Evolutionary conservation across 225 moss, liverwort and hornwort genomes (phyloP).

Genomic region (Physcomitrellopsis africana): DNA sequence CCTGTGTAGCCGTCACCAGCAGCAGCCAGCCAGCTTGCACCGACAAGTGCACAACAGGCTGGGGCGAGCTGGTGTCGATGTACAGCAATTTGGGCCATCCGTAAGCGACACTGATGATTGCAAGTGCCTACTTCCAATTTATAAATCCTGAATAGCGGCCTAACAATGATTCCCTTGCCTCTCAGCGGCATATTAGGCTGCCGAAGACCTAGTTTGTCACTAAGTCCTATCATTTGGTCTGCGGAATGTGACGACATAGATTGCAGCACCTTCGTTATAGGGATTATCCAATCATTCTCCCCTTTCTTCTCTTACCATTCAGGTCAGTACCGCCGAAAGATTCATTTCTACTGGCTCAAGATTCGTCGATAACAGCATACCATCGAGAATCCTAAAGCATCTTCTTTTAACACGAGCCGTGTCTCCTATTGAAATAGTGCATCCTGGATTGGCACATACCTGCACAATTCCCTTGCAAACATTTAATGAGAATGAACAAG

Average conservation of each 20-base stretch:
- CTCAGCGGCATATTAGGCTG: slow-evolving; percentile 20
- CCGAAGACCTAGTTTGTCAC: slow-evolving; percentile 31
- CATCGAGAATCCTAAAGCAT: slow-evolving; percentile 14
- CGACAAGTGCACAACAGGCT: slow-evolving; percentile 86
- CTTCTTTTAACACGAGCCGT: not conserved
- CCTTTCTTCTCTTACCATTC: slow-evolving; percentile 34
- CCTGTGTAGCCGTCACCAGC: slow-evolving; percentile 78
- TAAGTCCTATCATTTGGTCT: slow-evolving; percentile 37
- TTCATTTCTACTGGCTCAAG: slow-evolving; percentile 21
- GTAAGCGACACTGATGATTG: slow-evolving; percentile 96
- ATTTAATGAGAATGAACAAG: slow-evolving; percentile 4
- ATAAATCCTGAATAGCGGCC: slow-evolving; percentile 23
- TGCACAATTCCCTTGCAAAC: slow-evolving; percentile 22
- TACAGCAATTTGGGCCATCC: slow-evolving; percentile 99
- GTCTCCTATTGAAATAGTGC: not conserved
- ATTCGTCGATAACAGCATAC: slow-evolving; percentile 3
- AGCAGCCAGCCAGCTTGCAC: slow-evolving; percentile 74
- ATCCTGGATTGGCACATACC: slow-evolving; percentile 23
- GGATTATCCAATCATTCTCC: slow-evolving; percentile 26
- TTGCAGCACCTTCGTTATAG: slow-evolving; percentile 9
- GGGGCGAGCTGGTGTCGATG: slow-evolving; percentile 78
- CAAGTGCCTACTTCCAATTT: slow-evolving; percentile 22
- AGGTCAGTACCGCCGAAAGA: slow-evolving; percentile 15
- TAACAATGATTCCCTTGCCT: slow-evolving; percentile 28
- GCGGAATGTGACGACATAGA: slow-evolving; percentile 23